Conservation (phyloP, 192 early-diverging fungal species). For the Backusella tarrabulga region DNA sequence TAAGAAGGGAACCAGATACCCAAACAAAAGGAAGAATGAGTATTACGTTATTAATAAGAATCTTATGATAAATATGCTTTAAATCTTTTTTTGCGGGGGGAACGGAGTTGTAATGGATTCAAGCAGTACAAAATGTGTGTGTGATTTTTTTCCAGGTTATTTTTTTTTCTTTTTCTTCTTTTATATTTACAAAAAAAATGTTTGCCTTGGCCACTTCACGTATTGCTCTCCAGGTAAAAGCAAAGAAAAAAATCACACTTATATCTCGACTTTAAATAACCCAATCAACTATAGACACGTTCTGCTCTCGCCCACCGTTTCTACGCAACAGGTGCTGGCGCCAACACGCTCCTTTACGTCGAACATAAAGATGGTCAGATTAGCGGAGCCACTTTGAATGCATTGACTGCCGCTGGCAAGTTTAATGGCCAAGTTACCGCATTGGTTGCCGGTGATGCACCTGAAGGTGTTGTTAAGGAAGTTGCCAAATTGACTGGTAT, state of each 20-base stretch:
- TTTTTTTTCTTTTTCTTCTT: background rate
- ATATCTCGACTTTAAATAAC: background rate
- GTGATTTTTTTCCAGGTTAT: background rate
- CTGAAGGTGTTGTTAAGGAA: conserved; percentile 60
- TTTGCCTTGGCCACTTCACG: conserved; percentile 14
- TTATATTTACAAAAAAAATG: conserved; percentile 7
- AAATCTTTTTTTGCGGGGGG: background rate
- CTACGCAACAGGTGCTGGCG: conserved; percentile 51
- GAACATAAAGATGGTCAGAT: conserved; percentile 83
- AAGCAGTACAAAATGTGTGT: conserved; percentile 2
- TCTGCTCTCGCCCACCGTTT: conserved; percentile 15
- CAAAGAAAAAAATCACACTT: background rate
- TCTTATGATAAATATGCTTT: background rate
- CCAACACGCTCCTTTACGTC: conserved; percentile 83
- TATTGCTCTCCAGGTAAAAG: conserved; percentile 17
- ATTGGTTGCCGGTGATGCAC: conserved; percentile 80
- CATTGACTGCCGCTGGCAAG: conserved; percentile 82
- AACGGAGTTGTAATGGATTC: background rate
- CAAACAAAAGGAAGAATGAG: background rate
- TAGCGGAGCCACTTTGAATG: conserved; percentile 75
- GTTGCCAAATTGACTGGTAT: conserved; percentile 68
- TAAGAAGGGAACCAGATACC: background rate
- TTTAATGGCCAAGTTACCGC: conserved; percentile 84
- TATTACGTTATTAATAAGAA: background rate
- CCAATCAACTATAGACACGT: conserved; percentile 1